Evolutionary conservation across 352 stramenopile genomes (phyloP).

Genomic region (Phytophthora niederhauseri): DNA sequence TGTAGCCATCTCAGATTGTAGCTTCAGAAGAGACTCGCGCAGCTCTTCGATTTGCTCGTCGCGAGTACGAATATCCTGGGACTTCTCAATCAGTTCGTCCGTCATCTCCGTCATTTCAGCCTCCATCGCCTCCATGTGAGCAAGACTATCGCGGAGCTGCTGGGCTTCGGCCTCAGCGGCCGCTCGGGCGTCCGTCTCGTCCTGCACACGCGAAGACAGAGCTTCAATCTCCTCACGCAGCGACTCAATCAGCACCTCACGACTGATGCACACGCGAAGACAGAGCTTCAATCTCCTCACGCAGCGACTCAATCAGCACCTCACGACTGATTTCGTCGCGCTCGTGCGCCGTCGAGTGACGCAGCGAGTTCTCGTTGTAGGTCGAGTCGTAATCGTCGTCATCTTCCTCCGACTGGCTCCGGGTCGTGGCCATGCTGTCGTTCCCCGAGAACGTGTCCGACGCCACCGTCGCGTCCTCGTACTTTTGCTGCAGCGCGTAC

Average conservation of each 20-base stretch:
- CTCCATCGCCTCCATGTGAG: constrained; percentile 78
- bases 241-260: constrained; percentile 75
- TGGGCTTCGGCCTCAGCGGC: constrained; percentile 62
- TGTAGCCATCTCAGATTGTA: constrained; percentile 57
- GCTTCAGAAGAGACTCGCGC: constrained; percentile 43
- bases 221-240: constrained; percentile 71
- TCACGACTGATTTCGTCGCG: constrained; percentile 66
- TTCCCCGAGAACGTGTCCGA: constrained; percentile 37
- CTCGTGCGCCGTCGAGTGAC: constrained; percentile 63
- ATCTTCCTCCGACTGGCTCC: constrained; percentile 40
- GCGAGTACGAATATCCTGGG: constrained; percentile 65
- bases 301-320: constrained; percentile 69
- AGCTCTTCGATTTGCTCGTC: constrained; percentile 70
- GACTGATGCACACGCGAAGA: constrained; percentile 60
- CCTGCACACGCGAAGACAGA: constrained; percentile 59
- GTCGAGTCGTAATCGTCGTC: constrained; percentile 44
- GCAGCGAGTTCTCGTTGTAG: constrained; percentile 43
- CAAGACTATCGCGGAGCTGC: constrained; percentile 61
- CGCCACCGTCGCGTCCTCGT: constrained; percentile 34
- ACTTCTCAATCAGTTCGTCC: constrained; percentile 79
- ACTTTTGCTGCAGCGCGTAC: constrained; percentile 73
- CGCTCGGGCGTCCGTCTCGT: constrained; percentile 67
- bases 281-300: constrained; percentile 70
- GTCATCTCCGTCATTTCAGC: constrained; percentile 77
- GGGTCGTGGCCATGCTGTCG: constrained; percentile 41